Evolutionary conservation across 2,329 filamentous ascomycete genomes (phyloP).

Genomic region (Colletotrichum musae): DNA sequence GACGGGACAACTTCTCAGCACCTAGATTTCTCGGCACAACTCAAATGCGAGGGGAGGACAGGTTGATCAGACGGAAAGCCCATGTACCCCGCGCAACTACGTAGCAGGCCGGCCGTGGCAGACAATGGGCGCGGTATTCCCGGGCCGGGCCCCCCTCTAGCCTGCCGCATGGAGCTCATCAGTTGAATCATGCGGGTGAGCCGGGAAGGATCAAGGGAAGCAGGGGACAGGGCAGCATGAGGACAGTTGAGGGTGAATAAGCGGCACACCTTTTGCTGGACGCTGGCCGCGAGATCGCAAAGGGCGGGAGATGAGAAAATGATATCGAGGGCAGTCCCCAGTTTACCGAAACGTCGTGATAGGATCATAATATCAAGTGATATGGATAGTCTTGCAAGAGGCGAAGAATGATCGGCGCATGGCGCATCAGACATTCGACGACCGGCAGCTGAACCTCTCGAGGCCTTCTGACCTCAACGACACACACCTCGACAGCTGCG

Average conservation of each 20-base stretch:
- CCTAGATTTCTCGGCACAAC: constrained; percentile 20
- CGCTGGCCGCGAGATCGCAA: constrained; percentile 3
- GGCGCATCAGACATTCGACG: constrained; percentile 33
- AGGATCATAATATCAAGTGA: constrained; percentile 8
- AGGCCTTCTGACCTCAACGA: constrained; percentile 22
- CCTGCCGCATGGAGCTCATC: constrained; percentile 17
- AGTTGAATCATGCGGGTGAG: constrained; percentile 27
- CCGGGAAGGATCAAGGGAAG: constrained; percentile 5
- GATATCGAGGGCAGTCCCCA: constrained; percentile 2
- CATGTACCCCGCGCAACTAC: constrained; percentile 26
- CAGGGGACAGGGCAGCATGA: not conserved
- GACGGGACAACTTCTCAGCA: not conserved
- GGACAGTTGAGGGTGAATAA: not conserved
- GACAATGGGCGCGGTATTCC: constrained; percentile 14
- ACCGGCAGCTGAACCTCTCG: not conserved
- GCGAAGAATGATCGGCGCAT: constrained; percentile 17
- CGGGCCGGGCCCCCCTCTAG: constrained; percentile 15
- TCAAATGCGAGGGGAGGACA: not conserved
- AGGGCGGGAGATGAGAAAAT: not conserved
- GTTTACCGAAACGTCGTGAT: constrained; percentile 28
- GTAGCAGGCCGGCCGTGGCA: not conserved
- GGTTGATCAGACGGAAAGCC: not conserved
- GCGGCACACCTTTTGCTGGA: not conserved
- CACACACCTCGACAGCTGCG: not conserved
- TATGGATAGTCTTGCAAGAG: constrained; percentile 1